phyloP scores from a whole-genome alignment of 2,329 filamentous ascomycete genomes.

The Fusarium cyanostomum region DNA sequence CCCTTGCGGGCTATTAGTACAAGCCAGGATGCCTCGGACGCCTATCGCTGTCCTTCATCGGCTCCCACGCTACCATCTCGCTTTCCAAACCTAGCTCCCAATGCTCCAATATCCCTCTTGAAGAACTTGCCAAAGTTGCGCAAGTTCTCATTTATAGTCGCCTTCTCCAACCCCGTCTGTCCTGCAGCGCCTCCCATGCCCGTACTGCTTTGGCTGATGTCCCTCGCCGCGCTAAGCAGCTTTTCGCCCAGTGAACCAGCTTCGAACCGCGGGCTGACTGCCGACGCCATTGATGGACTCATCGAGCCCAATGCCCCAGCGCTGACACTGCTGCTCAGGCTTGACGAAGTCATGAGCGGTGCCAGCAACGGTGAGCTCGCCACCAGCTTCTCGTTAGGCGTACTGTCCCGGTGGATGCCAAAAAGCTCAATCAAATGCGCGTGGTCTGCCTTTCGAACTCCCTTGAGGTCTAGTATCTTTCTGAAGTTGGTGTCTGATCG shows the following conservation, averaged over 20 bases:
- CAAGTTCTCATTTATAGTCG: conserved; percentile 89
- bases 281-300: conserved; percentile 54
- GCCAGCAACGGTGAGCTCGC: conserved; percentile 76
- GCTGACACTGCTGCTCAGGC: conserved; percentile 51
- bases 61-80: conserved; percentile 56
- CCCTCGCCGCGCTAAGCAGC: conserved; percentile 85
- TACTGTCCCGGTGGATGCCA: conserved; percentile 78
- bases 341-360: conserved; percentile 64
- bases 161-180: conserved; percentile 62
- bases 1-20: too few relatives aligned
- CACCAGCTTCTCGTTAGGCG: conserved; percentile 75
- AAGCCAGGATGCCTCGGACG: too few relatives aligned
- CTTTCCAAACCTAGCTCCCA: conserved; percentile 78
- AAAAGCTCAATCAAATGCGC: conserved; percentile 87
- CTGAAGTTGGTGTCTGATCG: conserved; percentile 93
- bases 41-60: conserved; percentile 41
- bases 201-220: conserved; percentile 72
- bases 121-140: conserved; percentile 98
- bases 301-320: conserved; percentile 47
- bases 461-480: conserved; percentile 96
- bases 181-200: conserved; percentile 44
- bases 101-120: conserved; percentile 81
- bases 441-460: conserved; percentile 86
- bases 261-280: conserved; percentile 72
- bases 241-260: conserved; percentile 85